These are phyloP conservation scores for Colletotrichum filicis DNA, from an alignment of 2,329 filamentous ascomycete species.

Conservation along the genomic window DNA sequence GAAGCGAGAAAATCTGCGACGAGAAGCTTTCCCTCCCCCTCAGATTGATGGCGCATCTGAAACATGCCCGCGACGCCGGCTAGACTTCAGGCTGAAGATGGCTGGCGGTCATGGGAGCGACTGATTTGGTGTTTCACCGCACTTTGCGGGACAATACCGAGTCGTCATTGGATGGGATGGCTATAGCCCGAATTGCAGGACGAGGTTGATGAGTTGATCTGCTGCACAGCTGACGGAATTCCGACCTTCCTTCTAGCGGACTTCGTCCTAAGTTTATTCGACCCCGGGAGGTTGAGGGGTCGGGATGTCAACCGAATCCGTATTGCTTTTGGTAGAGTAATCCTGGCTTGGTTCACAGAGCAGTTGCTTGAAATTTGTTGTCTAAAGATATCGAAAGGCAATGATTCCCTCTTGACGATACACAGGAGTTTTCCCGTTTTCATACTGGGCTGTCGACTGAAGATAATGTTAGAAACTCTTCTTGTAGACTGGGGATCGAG, in stretches of 20 bases:
- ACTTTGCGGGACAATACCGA: neutral
- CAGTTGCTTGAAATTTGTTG: neutral
- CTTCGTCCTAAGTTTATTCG: conserved; percentile 9
- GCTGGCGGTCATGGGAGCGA: conserved; percentile 10
- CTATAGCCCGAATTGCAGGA: conserved; percentile 1
- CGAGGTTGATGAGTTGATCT: neutral
- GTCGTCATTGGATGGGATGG: conserved; percentile 1
- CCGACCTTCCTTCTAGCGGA: neutral
- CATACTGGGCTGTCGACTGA: neutral
- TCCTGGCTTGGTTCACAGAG: neutral
- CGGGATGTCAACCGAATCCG: conserved; percentile 15
- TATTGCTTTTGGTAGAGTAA: neutral
- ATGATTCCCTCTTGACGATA: neutral
- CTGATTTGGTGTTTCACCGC: conserved; percentile 22
- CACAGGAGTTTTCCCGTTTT: neutral
- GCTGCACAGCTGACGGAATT: neutral
- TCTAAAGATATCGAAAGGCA: neutral
- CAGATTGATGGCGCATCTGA: conserved; percentile 25
- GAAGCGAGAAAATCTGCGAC: conserved; percentile 31
- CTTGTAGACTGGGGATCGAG: too few relatives aligned
- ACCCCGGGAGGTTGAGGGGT: neutral
- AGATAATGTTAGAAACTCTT: too few relatives aligned
- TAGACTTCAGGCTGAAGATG: conserved; percentile 22
- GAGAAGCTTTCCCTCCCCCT: neutral
- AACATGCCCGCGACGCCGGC: conserved; percentile 34